phyloP scores from a whole-genome alignment of 192 early-diverging fungal genomes.

The Umbelopsis isabellina region DNA sequence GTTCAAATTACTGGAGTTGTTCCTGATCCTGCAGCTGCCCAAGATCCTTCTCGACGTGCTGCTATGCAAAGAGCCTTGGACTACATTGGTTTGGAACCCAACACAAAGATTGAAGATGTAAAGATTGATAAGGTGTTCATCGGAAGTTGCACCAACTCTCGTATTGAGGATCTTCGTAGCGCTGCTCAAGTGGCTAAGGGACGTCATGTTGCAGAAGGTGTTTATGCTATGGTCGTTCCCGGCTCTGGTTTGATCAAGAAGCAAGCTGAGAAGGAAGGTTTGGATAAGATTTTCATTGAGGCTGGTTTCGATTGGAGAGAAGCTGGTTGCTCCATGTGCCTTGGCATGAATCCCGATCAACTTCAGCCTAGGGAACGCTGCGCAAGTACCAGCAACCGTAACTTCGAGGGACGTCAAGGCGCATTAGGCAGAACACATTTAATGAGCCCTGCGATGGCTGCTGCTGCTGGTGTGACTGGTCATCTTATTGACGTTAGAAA shows the following conservation, averaged over 20 bases:
- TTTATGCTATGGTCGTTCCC: slow-evolving; percentile 73
- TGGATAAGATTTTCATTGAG: slow-evolving; percentile 67
- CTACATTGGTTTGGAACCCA: slow-evolving; percentile 69
- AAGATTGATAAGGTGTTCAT: slow-evolving; percentile 75
- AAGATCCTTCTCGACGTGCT: slow-evolving; percentile 47
- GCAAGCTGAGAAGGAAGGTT: slow-evolving; percentile 71
- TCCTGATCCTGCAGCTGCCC: slow-evolving; percentile 56
- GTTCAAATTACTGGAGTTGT: slow-evolving; percentile 63
- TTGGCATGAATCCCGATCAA: slow-evolving; percentile 78
- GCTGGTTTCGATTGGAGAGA: slow-evolving; percentile 77
- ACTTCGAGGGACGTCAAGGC: slow-evolving; percentile 76
- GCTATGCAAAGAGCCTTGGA: slow-evolving; percentile 58
- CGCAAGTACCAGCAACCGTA: slow-evolving; percentile 74
- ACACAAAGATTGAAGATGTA: slow-evolving; percentile 58
- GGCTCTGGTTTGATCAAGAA: slow-evolving; percentile 74
- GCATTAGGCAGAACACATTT: slow-evolving; percentile 69
- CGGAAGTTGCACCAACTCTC: slow-evolving; percentile 74
- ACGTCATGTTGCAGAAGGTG: slow-evolving; percentile 58
- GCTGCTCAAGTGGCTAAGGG: slow-evolving; percentile 65
- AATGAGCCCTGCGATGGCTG: slow-evolving; percentile 69
- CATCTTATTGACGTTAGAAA: slow-evolving; percentile 63
- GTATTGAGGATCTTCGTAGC: slow-evolving; percentile 71
- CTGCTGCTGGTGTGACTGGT: slow-evolving; percentile 68
- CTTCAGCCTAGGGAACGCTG: slow-evolving; percentile 69
- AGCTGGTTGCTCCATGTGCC: slow-evolving; percentile 73